Conservation (phyloP, 768 basidiomycete species). For the Xerocomellus amylosporus region DNA sequence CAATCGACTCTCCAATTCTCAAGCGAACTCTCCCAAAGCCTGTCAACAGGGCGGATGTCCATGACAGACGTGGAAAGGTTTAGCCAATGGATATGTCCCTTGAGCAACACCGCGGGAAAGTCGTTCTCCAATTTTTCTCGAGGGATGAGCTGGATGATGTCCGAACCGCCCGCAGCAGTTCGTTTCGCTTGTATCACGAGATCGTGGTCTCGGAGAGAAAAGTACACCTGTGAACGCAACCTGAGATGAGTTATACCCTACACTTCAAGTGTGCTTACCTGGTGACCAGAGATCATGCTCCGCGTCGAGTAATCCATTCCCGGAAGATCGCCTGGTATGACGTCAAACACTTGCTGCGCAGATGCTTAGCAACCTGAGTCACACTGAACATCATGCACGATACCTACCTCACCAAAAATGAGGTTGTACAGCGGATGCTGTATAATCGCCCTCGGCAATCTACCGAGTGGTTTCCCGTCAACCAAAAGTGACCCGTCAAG, state of each 20-base stretch:
- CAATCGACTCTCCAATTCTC: slow-evolving; percentile 23
- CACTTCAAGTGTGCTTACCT: not conserved
- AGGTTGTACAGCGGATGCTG: not conserved
- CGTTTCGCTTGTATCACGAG: not conserved
- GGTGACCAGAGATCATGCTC: not conserved
- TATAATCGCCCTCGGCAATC: slow-evolving; percentile 34
- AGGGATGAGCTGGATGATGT: slow-evolving; percentile 20
- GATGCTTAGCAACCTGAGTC: not conserved
- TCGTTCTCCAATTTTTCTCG: slow-evolving; percentile 17
- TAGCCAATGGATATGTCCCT: slow-evolving; percentile 28
- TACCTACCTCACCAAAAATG: slow-evolving; percentile 36
- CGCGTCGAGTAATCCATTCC: slow-evolving; percentile 3
- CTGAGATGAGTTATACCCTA: not conserved
- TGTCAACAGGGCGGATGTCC: slow-evolving; percentile 24
- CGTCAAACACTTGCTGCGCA: not conserved
- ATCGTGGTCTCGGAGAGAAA: not conserved
- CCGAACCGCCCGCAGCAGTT: not conserved
- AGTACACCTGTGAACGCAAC: slow-evolving; percentile 22
- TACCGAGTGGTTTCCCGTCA: slow-evolving; percentile 38
- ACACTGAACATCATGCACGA: not conserved
- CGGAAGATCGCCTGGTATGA: not conserved
- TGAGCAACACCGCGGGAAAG: slow-evolving; percentile 18
- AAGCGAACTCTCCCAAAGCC: slow-evolving; percentile 14
- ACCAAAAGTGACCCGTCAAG: slow-evolving; percentile 42
- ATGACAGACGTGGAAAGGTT: slow-evolving; percentile 17